A percentile compares a stretch with the other conserved stretches of the same genome.
phyloP scores from a whole-genome alignment of 208 protist species.

The Leishmania tarentolae region DNA sequence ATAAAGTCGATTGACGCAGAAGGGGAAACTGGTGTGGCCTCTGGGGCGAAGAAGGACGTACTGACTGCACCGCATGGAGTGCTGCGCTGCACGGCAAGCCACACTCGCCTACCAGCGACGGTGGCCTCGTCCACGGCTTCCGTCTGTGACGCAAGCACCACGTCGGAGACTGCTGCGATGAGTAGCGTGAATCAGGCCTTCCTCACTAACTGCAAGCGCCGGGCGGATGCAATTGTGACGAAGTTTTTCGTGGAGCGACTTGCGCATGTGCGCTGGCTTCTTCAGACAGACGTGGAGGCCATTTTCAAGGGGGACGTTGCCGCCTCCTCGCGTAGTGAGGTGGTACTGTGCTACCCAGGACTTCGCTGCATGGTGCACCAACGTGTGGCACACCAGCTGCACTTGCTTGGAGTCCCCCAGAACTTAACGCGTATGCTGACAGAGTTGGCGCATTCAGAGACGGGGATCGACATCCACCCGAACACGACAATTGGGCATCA shows the following conservation, averaged over 20 bases:
- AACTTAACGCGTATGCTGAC: conserved; percentile 81
- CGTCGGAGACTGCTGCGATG: background rate
- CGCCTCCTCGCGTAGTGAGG: conserved; percentile 62
- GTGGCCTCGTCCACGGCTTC: background rate
- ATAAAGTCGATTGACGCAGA: background rate
- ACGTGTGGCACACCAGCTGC: conserved; percentile 66
- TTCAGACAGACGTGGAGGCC: conserved; percentile 70
- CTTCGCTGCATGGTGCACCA: conserved; percentile 79
- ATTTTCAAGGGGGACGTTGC: conserved; percentile 65
- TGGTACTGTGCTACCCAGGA: conserved; percentile 76
- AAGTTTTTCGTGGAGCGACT: conserved; percentile 61
- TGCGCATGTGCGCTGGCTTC: conserved; percentile 54
- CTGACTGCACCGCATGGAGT: background rate
- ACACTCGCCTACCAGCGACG: background rate
- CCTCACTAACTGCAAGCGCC: conserved; percentile 31
- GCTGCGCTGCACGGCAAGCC: background rate
- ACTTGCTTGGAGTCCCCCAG: conserved; percentile 65
- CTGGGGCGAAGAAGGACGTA: background rate
- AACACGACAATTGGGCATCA: conserved; percentile 75
- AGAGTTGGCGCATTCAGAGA: conserved; percentile 63
- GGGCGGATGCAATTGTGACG: conserved; percentile 51
- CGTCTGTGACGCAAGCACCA: too few relatives aligned
- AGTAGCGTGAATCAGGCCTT: conserved; percentile 6
- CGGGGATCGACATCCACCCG: conserved; percentile 91
- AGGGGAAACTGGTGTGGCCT: background rate